phyloP scores from a whole-genome alignment of 2,329 filamentous ascomycete genomes.

The Ceratocystis papillata region DNA sequence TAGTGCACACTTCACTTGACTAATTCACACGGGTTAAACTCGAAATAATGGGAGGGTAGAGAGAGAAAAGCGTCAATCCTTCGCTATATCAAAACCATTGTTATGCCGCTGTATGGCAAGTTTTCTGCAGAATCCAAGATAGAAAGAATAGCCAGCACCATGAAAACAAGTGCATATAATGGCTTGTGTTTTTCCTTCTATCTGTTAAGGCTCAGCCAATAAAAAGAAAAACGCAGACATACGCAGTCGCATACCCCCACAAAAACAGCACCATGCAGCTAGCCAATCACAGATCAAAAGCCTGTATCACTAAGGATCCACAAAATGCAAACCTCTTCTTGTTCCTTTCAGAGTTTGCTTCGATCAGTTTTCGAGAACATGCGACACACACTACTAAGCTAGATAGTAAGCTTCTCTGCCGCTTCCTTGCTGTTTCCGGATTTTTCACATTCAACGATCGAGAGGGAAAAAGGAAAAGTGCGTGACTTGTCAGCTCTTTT shows the following conservation, averaged over 20 bases:
- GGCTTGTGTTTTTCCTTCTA: no score
- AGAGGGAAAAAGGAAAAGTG: neutral
- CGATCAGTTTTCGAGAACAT: slow-evolving; percentile 18
- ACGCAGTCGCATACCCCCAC: neutral
- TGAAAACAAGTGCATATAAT: no score
- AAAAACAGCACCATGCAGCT: neutral
- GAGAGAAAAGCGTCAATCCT: no score
- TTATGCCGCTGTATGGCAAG: no score
- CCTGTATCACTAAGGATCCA: neutral
- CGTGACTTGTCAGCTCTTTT: neutral
- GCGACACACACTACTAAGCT: slow-evolving; percentile 13
- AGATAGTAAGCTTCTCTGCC: slow-evolving; percentile 7
- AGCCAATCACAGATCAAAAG: neutral
- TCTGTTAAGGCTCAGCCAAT: neutral
- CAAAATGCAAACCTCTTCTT: neutral
- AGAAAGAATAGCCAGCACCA: no score
- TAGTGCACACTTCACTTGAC: neutral
- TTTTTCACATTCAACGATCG: neutral
- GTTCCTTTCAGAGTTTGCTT: slow-evolving; percentile 16
- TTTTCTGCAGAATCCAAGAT: no score
- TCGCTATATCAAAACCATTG: no score
- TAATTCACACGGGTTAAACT: neutral
- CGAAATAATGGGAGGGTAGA: no score
- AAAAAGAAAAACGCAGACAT: neutral
- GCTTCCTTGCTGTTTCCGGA: slow-evolving; percentile 12